phyloP scores from a whole-genome alignment of 164 flowering plant genomes.

The Magnolia sinica region DNA sequence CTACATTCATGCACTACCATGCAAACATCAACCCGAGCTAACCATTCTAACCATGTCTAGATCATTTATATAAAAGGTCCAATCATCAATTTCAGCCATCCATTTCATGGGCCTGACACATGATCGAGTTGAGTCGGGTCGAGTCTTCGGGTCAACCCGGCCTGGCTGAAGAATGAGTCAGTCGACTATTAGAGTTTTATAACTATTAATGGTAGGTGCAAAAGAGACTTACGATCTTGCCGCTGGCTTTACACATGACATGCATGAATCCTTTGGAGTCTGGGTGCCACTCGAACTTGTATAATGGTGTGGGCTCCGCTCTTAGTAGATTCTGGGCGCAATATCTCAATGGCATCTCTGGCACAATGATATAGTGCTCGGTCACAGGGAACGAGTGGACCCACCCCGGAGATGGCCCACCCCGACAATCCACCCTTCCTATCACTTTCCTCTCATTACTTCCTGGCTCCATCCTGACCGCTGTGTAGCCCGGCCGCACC shows the following conservation, averaged over 20 bases:
- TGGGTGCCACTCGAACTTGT: conserved; percentile 95
- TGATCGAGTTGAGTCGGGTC: no score
- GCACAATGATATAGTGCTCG: conserved; percentile 74
- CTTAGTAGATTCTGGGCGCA: conserved; percentile 64
- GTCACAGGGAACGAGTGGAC: conserved; percentile 95
- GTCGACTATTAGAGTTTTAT: neutral
- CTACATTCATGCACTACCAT: no score
- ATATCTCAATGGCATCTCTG: conserved; percentile 94
- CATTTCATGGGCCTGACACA: no score
- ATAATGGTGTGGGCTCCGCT: conserved; percentile 93
- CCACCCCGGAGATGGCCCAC: conserved; percentile 92
- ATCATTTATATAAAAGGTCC: no score
- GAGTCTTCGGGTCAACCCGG: no score
- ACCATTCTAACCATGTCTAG: no score
- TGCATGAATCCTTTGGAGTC: conserved; percentile 75
- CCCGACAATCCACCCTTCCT: conserved; percentile 77
- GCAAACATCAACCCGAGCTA: no score
- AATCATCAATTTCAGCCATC: no score
- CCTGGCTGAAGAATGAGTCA: no score
- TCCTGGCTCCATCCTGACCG: conserved; percentile 82
- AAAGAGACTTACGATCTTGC: conserved; percentile 60
- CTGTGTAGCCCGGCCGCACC: conserved; percentile 79
- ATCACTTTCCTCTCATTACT: conserved; percentile 77
- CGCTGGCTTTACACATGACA: conserved; percentile 83
- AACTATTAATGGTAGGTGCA: neutral